Conservation (phyloP, 2,329 filamentous ascomycete genomes). For the Microascus cirrosus region DNA sequence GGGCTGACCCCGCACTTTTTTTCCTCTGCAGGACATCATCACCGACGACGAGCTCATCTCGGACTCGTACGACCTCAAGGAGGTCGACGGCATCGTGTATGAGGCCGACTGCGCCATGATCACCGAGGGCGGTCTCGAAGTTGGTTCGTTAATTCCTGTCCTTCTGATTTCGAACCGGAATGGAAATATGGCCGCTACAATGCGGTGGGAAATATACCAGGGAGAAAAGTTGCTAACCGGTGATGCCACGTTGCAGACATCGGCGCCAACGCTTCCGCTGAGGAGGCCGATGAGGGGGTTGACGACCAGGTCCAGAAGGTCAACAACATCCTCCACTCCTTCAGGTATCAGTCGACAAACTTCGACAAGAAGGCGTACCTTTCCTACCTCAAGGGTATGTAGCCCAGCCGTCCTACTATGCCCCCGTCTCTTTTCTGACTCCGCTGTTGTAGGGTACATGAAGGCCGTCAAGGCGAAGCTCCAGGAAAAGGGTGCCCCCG, state of each 20-base stretch:
- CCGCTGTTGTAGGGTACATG: conserved; percentile 59
- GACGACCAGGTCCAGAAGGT: conserved; percentile 65
- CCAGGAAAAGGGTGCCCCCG: conserved; percentile 47
- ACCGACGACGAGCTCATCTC: conserved; percentile 93
- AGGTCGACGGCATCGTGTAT: conserved; percentile 69
- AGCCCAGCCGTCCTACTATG: too few species aligned
- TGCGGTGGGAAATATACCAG: not conserved
- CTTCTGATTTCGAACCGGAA: not conserved
- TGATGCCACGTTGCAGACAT: conserved; percentile 44
- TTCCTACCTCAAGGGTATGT: conserved; percentile 70
- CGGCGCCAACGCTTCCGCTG: conserved; percentile 94
- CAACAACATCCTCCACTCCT: conserved; percentile 88
- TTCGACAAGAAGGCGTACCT: conserved; percentile 89
- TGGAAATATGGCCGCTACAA: not conserved
- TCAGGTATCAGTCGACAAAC: conserved; percentile 67
- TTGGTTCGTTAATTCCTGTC: conserved; percentile 45
- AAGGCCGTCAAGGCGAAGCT: conserved; percentile 71
- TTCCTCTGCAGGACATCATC: conserved; percentile 63
- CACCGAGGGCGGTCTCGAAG: conserved; percentile 59
- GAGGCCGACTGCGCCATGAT: conserved; percentile 92
- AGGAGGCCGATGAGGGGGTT: conserved; percentile 67
- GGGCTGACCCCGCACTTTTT: conserved; percentile 14
- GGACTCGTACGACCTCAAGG: conserved; percentile 79
- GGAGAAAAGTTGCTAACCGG: not conserved
- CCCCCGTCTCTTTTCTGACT: too few species aligned